Base-by-base conservation (phyloP, 1,139 yeast species). In the Nakaseomyces glabratus region DNA sequence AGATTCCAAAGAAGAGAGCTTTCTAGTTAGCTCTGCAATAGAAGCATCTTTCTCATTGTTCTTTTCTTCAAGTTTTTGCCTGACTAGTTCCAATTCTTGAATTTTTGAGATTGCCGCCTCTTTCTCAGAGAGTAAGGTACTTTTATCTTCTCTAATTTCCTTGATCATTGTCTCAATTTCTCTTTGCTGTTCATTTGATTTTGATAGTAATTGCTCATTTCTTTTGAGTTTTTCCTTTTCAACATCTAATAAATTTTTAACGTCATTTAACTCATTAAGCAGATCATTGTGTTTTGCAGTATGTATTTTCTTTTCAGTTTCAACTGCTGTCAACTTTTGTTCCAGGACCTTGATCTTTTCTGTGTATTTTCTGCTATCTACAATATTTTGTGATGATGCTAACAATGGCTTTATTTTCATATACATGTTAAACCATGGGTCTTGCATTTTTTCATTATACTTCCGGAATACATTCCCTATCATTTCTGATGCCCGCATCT, bases 361-460 rank as follows among this genome's bases (percentile, higher is more conserved):
- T 40, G 74, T 76, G 47, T 76, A 67, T 41, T 59, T 62, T 43
- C 71, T 73, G 9, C 70, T 63, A 46, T 70, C 77, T 35, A 71
- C 62, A 1, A 76, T 72, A 45, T 75, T 77, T 21, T 66, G 62
- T 0, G 85, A 71, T 7, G 82, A 82, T 39, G 75, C 77, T 16
- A 86, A 61, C 34, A 88, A 60, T 0, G 98, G 97, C 46, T 82
- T 82, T 47, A 90, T 65, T 38, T 74, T 72, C 21, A 76, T 66
- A 44, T 77, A 77, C 33, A 90, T 64, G 35, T 69, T 73, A 63
- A 84, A 81, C 98, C 98, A 90, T 7, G 82, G 82, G 52, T 80
- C 79, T 51, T 78, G 76, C 8, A 66, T 58, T n/a, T 76, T 56
- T 12, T 65, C 62, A 40, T 71, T 67, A 39, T 80, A 74, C 0